A percentile compares a stretch with the other conserved stretches of the same genome.
phyloP scores from a whole-genome alignment of 805 yeast species.

The Torulaspora microellipsoides region DNA sequence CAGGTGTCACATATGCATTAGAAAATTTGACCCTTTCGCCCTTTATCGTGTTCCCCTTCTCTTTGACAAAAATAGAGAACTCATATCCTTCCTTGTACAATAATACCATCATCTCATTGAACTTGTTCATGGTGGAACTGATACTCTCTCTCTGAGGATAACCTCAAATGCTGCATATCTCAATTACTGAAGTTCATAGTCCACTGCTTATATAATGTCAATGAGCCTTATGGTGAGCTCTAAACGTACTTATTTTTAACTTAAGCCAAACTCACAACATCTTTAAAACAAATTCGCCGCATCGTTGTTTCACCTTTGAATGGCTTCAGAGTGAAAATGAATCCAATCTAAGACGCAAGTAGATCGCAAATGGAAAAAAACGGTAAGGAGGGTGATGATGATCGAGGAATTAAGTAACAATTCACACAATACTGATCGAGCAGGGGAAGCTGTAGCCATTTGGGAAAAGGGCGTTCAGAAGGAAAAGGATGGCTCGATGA shows the following conservation, averaged over 20 bases:
- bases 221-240: too few species aligned
- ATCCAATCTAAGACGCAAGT: too few species aligned
- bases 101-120: constrained; percentile 8
- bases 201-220: too few species aligned
- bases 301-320: too few species aligned
- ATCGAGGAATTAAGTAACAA: too few species aligned
- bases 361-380: too few species aligned
- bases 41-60: background rate
- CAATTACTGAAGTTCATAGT: too few species aligned
- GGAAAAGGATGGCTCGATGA: constrained; percentile 68
- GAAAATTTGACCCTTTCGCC: constrained; percentile 2
- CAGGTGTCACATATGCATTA: constrained; percentile 11
- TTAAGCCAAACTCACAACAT: too few species aligned
- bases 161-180: background rate
- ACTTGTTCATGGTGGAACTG: constrained; percentile 8
- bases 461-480: constrained; percentile 69
- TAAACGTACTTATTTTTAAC: too few species aligned
- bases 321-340: too few species aligned
- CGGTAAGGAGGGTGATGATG: too few species aligned
- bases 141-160: background rate
- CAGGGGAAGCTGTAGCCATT: constrained; percentile 47
- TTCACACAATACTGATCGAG: background rate
- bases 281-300: too few species aligned
- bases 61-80: constrained; percentile 14
- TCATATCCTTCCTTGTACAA: constrained; percentile 13